Evolutionary conservation across 2,329 filamentous ascomycete species (phyloP).

Genomic region (Sordariomycetes sp.): DNA sequence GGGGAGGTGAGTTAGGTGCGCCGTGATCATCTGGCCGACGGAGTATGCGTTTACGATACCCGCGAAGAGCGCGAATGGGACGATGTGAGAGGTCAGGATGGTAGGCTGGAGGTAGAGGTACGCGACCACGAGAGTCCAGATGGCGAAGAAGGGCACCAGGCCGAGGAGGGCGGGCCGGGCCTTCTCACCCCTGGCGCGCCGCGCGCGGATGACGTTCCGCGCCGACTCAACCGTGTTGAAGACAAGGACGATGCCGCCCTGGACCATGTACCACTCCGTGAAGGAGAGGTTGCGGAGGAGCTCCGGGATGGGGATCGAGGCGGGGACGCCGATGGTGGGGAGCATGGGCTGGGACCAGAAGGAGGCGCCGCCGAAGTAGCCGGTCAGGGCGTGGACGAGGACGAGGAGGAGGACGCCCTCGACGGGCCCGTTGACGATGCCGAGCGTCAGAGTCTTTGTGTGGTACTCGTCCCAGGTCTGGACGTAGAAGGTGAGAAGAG

Average conservation of each 20-base stretch:
- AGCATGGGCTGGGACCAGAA: constrained; percentile 89
- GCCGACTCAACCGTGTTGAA: constrained; percentile 75
- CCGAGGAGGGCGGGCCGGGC: constrained; percentile 67
- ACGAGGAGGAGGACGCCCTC: constrained; percentile 84
- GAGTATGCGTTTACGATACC: constrained; percentile 89
- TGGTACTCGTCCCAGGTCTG: constrained; percentile 99
- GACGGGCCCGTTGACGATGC: constrained; percentile 84
- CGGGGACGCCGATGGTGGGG: constrained; percentile 54
- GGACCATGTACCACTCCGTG: constrained; percentile 85
- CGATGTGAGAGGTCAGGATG: constrained; percentile 69
- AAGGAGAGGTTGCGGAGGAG: constrained; percentile 68
- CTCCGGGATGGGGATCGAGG: constrained; percentile 39
- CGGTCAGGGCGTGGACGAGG: constrained; percentile 71
- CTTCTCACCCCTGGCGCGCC: constrained; percentile 59
- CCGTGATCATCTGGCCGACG: constrained; percentile 90
- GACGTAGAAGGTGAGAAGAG: constrained; percentile 90
- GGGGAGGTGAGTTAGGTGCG: constrained; percentile 73
- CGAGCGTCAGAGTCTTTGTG: constrained; percentile 87
- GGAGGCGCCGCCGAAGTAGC: constrained; percentile 71
- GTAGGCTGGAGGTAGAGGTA: constrained; percentile 79
- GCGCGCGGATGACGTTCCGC: constrained; percentile 71
- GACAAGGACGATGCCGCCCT: constrained; percentile 68
- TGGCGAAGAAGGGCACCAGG: constrained; percentile 64
- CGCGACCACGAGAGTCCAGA: constrained; percentile 62
- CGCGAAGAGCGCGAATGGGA: constrained; percentile 82